These are phyloP conservation scores for Paracorniculantispora psalliotae DNA, from an alignment of 2,329 filamentous ascomycete genomes.

Conservation along the genomic window DNA sequence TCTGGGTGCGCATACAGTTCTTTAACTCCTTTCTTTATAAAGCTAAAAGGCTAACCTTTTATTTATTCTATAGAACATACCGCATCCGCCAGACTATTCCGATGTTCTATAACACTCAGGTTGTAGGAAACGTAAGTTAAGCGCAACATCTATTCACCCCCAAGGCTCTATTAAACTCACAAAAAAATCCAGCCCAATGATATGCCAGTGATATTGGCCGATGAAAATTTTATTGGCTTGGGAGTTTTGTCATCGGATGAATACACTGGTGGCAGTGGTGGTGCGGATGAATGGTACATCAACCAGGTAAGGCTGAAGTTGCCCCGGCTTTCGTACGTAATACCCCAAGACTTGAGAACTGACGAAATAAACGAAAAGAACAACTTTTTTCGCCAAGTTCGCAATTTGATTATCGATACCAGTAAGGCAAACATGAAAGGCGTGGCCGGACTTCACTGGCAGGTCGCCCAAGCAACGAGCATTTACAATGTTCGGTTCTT, in stretches of 20 bases:
- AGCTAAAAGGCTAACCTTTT: background rate
- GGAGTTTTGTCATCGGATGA: slow-evolving; percentile 48
- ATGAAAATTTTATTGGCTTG: slow-evolving; percentile 45
- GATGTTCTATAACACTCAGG: slow-evolving; percentile 15
- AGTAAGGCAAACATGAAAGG: slow-evolving; percentile 39
- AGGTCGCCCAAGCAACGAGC: slow-evolving; percentile 52
- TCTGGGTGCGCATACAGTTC: slow-evolving; percentile 4
- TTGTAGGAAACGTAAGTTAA: slow-evolving; percentile 1
- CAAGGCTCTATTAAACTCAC: background rate
- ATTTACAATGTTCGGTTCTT: slow-evolving; percentile 46
- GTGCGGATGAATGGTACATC: slow-evolving; percentile 29
- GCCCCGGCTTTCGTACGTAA: background rate
- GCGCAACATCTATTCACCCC: background rate
- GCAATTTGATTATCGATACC: slow-evolving; percentile 49
- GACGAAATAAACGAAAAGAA: slow-evolving; percentile 32
- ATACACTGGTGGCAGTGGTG: slow-evolving; percentile 19
- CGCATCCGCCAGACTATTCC: slow-evolving; percentile 16
- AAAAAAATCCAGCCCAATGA: slow-evolving; percentile 36
- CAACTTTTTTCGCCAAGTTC: slow-evolving; percentile 60
- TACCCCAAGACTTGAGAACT: background rate
- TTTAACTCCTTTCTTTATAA: background rate
- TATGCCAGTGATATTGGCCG: slow-evolving; percentile 48
- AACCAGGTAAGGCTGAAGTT: slow-evolving; percentile 14
- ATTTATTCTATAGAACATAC: slow-evolving; percentile 10
- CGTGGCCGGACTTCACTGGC: slow-evolving; percentile 53